Conservation (phyloP, 148 eudicot genomes). For the Rhododendron vialii region DNA sequence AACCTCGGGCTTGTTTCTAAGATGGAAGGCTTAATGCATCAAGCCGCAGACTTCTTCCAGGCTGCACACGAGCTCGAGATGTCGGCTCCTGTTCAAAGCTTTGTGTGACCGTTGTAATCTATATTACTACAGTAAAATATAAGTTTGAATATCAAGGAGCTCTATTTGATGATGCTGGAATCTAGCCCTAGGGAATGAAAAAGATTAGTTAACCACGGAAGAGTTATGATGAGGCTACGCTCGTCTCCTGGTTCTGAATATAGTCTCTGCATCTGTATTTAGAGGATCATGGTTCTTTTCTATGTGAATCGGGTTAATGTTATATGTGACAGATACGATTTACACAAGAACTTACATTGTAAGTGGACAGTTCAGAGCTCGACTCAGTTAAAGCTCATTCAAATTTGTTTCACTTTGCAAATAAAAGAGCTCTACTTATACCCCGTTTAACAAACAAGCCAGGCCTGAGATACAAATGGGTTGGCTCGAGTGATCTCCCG, state of each 20-base stretch:
- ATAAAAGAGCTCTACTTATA: not conserved
- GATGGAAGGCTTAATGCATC: slow-evolving; percentile 60
- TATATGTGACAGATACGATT: not conserved
- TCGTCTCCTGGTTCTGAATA: not conserved
- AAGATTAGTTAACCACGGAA: not conserved
- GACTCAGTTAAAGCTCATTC: not conserved
- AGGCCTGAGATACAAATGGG: too few relatives aligned
- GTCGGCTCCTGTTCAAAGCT: slow-evolving; percentile 65
- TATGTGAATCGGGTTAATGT: not conserved
- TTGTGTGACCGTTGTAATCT: not conserved
- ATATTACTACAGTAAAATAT: not conserved
- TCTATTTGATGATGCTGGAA: not conserved
- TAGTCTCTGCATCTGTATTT: not conserved
- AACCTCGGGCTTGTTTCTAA: slow-evolving; percentile 69
- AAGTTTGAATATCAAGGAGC: not conserved
- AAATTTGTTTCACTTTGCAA: not conserved
- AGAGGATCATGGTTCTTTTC: not conserved
- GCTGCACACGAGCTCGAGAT: slow-evolving; percentile 84
- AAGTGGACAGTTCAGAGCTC: too few relatives aligned
- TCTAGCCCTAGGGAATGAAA: not conserved
- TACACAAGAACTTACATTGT: not conserved
- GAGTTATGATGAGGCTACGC: not conserved
- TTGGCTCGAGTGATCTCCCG: too few relatives aligned
- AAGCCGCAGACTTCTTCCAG: slow-evolving; percentile 88
- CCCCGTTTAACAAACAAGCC: too few relatives aligned